These are phyloP conservation scores for Fusarium robinianum DNA, from an alignment of 2,329 filamentous ascomycete species.

Conservation along the genomic window DNA sequence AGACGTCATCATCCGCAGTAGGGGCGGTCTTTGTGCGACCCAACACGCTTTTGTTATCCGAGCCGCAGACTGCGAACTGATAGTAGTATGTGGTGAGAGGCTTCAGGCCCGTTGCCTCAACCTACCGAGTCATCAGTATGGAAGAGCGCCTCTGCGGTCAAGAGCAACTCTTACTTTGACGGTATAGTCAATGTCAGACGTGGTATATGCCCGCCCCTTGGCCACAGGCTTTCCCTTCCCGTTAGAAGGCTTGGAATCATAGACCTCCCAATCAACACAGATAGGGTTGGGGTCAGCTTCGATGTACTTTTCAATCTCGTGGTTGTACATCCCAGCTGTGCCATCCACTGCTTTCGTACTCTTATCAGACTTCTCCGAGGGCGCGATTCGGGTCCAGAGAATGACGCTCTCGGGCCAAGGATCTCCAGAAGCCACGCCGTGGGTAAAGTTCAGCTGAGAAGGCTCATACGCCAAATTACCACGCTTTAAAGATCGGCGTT, in stretches of 20 bases:
- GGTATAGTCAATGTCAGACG: conserved; percentile 75
- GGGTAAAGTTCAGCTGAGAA: conserved; percentile 62
- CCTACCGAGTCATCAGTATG: conserved; percentile 44
- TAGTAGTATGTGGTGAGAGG: conserved; percentile 71
- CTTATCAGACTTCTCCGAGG: conserved; percentile 49
- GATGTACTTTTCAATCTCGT: conserved; percentile 52
- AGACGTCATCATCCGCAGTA: conserved; percentile 57
- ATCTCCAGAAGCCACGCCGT: conserved; percentile 60
- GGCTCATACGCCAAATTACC: conserved; percentile 6
- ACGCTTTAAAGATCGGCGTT: conserved; percentile 24
- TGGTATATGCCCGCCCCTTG: conserved; percentile 67
- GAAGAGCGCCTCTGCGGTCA: rapidly evolving
- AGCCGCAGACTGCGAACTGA: conserved; percentile 70
- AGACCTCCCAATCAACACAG: conserved; percentile 68
- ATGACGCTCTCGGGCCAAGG: conserved; percentile 62
- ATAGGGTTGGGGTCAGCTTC: conserved; percentile 54
- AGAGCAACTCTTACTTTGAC: conserved; percentile 57
- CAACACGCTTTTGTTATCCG: conserved; percentile 62
- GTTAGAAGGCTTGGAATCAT: conserved; percentile 45
- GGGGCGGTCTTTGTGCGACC: conserved; percentile 75
- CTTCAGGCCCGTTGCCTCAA: conserved; percentile 66
- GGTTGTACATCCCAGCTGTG: conserved; percentile 49
- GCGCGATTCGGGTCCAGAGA: conserved; percentile 55
- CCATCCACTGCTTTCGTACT: conserved; percentile 45
- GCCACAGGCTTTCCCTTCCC: conserved; percentile 49